Base-by-base conservation (phyloP, 2,329 filamentous ascomycete genomes). In the Myriosclerotinia curreyana region DNA sequence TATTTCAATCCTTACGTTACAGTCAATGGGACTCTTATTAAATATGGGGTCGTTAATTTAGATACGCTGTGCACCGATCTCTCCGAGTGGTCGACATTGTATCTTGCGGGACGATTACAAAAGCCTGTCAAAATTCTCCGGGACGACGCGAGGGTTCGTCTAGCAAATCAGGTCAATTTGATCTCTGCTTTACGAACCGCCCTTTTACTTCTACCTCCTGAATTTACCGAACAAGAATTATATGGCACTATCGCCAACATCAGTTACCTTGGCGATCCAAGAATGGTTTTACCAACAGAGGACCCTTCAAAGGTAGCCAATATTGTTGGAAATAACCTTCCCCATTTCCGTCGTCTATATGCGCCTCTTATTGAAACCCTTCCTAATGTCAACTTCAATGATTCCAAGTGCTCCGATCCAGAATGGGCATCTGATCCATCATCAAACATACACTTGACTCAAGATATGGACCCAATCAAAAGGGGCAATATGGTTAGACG, bases 1-100 rank as follows among this genome's bases (percentile, higher is more conserved):
- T 99, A 99, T 78, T 99, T 97, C 79, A 96, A 99, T 72, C 93
- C 95, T 0, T 97, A 94, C 75, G 86, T 99, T 56, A 94, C 90
- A 2, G 88, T 98, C 66, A 96, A 98, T 72, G 96, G 95, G 49
- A 96, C 92, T 67, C 82, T 98, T 73, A 95, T 99, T 77, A 99
- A 99, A 78, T 99, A 99, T 72, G 95, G 94, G 25, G 95, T 99
- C 28, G 96, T 97, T 51, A 96, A 96, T 72, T 84, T 98, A 69
- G 88, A 96, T 73, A 97, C 93, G 3, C 81, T 99, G 20, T 93
- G 92, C 71, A 83, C 82, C 50, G 95, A 99, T 75, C 83, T 99
- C 31, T 89, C 86, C 38, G 86, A 92, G 65, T 99, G 95, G 95
- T 88, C 96, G 67, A 96, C 92, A 0, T 81, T 99, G 34, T 99